Conservation (phyloP, 208 protist genomes). For the Leishmania gerbilli region DNA sequence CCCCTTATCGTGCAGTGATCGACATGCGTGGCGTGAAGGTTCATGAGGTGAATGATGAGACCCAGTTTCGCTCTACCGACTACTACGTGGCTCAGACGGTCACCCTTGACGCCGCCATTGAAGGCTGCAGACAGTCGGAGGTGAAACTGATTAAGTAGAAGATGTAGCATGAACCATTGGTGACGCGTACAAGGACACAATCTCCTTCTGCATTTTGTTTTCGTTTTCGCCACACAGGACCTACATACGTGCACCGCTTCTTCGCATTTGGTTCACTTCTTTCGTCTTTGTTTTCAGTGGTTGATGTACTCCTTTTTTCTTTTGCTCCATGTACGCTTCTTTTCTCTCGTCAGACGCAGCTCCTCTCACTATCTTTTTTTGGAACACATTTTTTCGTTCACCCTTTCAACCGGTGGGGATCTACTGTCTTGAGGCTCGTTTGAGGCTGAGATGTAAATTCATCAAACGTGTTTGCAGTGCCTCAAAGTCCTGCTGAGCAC, state of each 20-base stretch:
- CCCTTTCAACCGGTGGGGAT: background rate
- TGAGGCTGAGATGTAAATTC: background rate
- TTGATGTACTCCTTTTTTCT: slow-evolving; percentile 24
- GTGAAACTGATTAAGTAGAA: slow-evolving; percentile 37
- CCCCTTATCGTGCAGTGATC: slow-evolving; percentile 39
- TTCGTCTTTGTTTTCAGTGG: slow-evolving; percentile 4
- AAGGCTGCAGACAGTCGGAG: slow-evolving; percentile 35
- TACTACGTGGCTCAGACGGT: slow-evolving; percentile 62
- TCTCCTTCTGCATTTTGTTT: background rate
- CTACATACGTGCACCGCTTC: background rate
- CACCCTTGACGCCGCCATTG: slow-evolving; percentile 59
- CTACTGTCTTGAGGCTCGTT: background rate
- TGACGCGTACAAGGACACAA: background rate
- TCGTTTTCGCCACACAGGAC: background rate
- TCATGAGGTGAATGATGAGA: slow-evolving; percentile 55
- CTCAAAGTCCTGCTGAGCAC: background rate
- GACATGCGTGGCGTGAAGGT: slow-evolving; percentile 60
- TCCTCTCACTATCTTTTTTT: background rate
- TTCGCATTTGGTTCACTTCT: background rate
- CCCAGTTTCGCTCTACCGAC: slow-evolving; percentile 76
- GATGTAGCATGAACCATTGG: background rate
- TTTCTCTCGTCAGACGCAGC: background rate
- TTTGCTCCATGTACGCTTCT: background rate
- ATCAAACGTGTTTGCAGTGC: background rate
- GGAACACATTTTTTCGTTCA: slow-evolving; percentile 24